These are phyloP conservation scores for Penicillium maclennaniae DNA, from an alignment of 495 filamentous ascomycete genomes.

Conservation along the genomic window DNA sequence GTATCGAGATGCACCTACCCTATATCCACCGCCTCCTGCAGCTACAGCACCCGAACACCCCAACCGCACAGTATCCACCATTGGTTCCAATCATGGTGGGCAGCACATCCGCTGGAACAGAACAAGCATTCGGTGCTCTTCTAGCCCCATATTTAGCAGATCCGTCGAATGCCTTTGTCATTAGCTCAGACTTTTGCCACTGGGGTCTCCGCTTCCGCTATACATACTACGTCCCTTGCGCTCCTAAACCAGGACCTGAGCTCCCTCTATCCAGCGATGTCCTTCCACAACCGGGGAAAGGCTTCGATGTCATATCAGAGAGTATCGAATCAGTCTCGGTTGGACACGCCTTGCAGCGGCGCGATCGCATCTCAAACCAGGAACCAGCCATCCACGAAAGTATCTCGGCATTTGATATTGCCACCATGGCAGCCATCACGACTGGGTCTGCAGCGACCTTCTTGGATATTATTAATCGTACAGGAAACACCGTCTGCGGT, in stretches of 20 bases:
- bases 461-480: conserved; percentile 61
- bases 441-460: conserved; percentile 68
- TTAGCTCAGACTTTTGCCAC: conserved; percentile 95
- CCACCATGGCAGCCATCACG: conserved; percentile 79
- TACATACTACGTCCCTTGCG: conserved; percentile 67
- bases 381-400: conserved; percentile 73
- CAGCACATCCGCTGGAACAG: conserved; percentile 59
- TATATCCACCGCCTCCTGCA: conserved; percentile 81
- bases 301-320: conserved; percentile 21
- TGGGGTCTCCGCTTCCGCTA: conserved; percentile 89
- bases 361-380: conserved; percentile 34
- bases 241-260: conserved; percentile 36
- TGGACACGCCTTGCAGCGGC: conserved; percentile 37
- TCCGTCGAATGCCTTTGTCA: conserved; percentile 73
- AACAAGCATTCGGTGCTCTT: conserved; percentile 64
- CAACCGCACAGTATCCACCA: conserved; percentile 56
- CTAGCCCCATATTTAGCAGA: conserved; percentile 79
- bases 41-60: conserved; percentile 35
- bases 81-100: conserved; percentile 89
- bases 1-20: conserved; percentile 93
- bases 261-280: conserved; percentile 38
- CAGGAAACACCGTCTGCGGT: conserved; percentile 91
- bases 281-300: conserved; percentile 40
- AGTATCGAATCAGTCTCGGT: conserved; percentile 28
- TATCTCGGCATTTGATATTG: conserved; percentile 75